Base-by-base conservation (phyloP, 345 rosid genomes). In the Bruguiera sexangula region DNA sequence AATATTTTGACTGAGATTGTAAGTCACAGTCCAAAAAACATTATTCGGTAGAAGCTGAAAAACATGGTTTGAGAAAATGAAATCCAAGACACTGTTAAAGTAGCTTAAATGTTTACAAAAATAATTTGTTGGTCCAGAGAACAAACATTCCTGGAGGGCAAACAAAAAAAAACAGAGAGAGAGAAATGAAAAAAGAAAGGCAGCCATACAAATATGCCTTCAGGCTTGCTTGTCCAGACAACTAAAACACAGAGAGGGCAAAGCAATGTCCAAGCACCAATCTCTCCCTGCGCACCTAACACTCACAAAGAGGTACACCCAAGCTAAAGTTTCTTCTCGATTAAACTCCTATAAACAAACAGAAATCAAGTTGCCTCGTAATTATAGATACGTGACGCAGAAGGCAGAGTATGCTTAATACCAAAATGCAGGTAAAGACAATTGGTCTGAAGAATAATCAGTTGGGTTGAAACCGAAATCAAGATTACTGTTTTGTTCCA, bases 291-390 rank as follows among this genome's bases (percentile, higher is more conserved):
- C 70, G 89, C 85, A 73, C 82, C 76, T 83, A 84, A 27, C 68
- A 86, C 61, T 94, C 98, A 82, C 92, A 83, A 52, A 68, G 83
- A 60, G 93, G 95, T 67, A 96, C 97, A 76, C 98, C 98, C 61
- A 91, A 75, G 65, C 97, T 92, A 83, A 89, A 81, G 96, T 95
- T 81, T 94, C 98, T 77, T 89, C 95, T 26, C 85, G 93, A 84
- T 79, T 86, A 71, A 94, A 93, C 87, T 89, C 96, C 97, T 94
- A 81, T 31, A 68, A 65, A 46, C 34, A 79, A 79, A 62, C 29
- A 69, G 36, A 65, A 6, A 63, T 56, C 39, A 69, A 52, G 51
- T 51, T 46, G 50, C 50, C 60, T 19, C 3, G 9, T 24, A 66
- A 15, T 27, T 8, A 21, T 43, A 36, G 24, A 53, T 31, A 66